Percentiles rank a stretch among this genome's conserved stretches.
Evolutionary conservation across 257 asterid species (phyloP).

Genomic region (Primulina huaijiensis): DNA sequence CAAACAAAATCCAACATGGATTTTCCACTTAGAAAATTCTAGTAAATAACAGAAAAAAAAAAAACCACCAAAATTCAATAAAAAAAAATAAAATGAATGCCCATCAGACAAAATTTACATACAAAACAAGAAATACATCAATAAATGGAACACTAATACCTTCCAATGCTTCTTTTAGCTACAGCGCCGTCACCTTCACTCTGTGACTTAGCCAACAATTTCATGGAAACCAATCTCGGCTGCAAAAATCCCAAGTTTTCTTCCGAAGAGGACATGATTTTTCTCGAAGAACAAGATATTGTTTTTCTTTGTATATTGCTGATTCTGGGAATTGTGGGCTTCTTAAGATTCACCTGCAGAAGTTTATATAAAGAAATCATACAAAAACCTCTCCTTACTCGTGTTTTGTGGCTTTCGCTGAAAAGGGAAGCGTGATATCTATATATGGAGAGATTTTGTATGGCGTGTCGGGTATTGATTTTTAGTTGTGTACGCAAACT

Average conservation of each 20-base stretch:
- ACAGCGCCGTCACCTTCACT: conserved; percentile 79
- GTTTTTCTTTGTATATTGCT: background rate
- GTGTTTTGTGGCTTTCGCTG: background rate
- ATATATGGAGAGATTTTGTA: background rate
- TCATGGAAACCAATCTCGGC: conserved; percentile 70
- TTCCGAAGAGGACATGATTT: conserved; percentile 47
- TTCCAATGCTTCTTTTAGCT: conserved; percentile 87
- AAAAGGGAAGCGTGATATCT: background rate
- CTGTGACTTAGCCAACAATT: conserved; percentile 63
- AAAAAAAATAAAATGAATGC: background rate
- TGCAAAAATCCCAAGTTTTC: conserved; percentile 39
- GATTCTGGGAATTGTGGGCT: conserved; percentile 14
- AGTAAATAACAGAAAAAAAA: background rate
- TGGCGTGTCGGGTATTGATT: background rate
- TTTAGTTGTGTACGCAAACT: no score
- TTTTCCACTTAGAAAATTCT: background rate
- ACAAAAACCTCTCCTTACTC: background rate
- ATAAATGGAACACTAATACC: conserved; percentile 35
- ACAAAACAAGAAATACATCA: background rate
- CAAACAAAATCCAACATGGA: background rate
- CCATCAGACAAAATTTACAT: background rate
- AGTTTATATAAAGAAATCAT: conserved; percentile 36
- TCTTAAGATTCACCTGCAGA: conserved; percentile 25
- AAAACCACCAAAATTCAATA: background rate
- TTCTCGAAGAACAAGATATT: conserved; percentile 15